Conservation (phyloP, 106 monocot species). For the Allium sativum region DNA sequence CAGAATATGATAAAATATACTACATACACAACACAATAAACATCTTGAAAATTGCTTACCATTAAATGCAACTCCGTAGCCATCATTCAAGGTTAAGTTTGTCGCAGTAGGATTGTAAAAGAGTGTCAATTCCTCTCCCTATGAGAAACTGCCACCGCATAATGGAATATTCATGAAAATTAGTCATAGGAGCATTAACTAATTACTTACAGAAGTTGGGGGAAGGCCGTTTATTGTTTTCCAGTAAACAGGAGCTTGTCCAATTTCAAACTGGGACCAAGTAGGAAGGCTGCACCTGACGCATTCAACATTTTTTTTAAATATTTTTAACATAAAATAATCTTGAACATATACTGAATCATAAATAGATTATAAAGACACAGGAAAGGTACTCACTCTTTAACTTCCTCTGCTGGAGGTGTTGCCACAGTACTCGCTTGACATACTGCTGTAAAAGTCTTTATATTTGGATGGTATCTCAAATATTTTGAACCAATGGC, state of each 20-base stretch:
- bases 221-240: conserved; percentile 85
- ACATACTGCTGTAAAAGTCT: conserved; percentile 5
- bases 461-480: conserved; percentile 7
- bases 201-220: conserved; percentile 60
- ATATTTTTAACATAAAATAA: not conserved
- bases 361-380: not conserved
- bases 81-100: conserved; percentile 47
- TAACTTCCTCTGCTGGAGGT: conserved; percentile 22
- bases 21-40: no score
- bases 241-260: conserved; percentile 77
- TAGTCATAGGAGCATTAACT: not conserved
- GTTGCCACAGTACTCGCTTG: conserved; percentile 16
- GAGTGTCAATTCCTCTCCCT: conserved; percentile 71
- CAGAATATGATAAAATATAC: no score
- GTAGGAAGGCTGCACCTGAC: conserved; percentile 58
- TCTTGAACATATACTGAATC: not conserved
- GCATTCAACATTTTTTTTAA: not conserved
- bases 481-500: not conserved
- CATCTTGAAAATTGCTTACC: conserved; percentile 19
- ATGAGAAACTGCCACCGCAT: conserved; percentile 10
- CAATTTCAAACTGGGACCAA: conserved; percentile 88
- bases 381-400: conserved; percentile 17
- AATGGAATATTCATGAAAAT: not conserved
- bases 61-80: conserved; percentile 79
- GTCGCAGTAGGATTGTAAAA: conserved; percentile 84